These are phyloP conservation scores for Talaromyces thailandensis DNA, from an alignment of 495 filamentous ascomycete genomes.

Conservation along the genomic window DNA sequence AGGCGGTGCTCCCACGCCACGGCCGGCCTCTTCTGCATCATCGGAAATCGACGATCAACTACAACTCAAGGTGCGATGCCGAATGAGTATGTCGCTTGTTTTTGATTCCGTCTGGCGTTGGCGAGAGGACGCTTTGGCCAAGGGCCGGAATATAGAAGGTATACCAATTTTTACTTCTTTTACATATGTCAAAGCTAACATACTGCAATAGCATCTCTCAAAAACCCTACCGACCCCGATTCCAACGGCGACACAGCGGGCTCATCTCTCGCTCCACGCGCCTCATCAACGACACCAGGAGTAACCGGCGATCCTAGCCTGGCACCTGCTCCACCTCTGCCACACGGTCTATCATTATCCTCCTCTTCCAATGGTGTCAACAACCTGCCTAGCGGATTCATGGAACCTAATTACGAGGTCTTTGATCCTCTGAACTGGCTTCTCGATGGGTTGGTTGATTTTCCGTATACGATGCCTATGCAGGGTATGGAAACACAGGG, in stretches of 20 bases:
- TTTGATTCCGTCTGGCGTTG: conserved; percentile 92
- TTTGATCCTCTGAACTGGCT: conserved; percentile 90
- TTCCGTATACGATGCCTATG: conserved; percentile 51
- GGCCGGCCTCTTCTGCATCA: conserved; percentile 15
- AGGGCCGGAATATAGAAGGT: conserved; percentile 75
- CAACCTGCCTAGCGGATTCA: conserved; percentile 43
- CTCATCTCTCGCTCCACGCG: conserved; percentile 40
- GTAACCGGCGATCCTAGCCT: conserved; percentile 36
- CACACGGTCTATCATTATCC: conserved; percentile 24
- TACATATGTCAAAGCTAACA: neutral
- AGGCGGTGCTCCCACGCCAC: conserved; percentile 39
- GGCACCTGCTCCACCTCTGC: conserved; percentile 32
- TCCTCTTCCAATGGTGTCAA: conserved; percentile 24
- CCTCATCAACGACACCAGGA: conserved; percentile 26
- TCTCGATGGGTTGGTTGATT: conserved; percentile 73
- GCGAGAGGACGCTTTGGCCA: conserved; percentile 77
- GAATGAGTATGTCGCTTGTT: conserved; percentile 89
- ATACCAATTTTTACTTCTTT: conserved; percentile 10
- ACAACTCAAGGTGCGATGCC: conserved; percentile 76
- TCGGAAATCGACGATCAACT: conserved; percentile 56
- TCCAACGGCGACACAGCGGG: conserved; percentile 64
- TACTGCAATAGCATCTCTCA: conserved; percentile 50
- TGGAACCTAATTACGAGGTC: conserved; percentile 65
- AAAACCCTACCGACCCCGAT: conserved; percentile 82
- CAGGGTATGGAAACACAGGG: conserved; percentile 32